Evolutionary conservation across 1,139 yeast species (phyloP), one percentile per base, ranked within the genome.

Genomic region (Suhomyces choctaworum): DNA sequence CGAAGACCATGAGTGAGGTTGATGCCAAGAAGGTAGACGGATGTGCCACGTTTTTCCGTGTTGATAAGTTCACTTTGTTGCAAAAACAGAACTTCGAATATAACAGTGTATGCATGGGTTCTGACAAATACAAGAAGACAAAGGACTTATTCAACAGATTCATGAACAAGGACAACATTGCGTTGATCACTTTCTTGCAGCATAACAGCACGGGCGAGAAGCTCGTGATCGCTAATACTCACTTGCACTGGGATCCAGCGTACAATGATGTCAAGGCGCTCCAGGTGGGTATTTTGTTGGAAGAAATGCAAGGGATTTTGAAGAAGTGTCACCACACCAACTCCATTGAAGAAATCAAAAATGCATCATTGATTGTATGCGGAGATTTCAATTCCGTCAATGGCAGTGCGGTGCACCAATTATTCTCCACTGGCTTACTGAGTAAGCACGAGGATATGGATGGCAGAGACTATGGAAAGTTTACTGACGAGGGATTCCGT

Each of bases 231-330:
- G 89, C 85, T 3, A 92, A 90, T 52, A 90, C 98, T 0, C 99
- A 94, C 71, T 78, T 92, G 60, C 97, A 90, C 60, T 94, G 98
- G 97, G 97, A 92, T 65, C 98, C 98, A 7, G 89, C 88, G 31
- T 87, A 81, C 58, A 87, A 88, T 57, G 99, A 94, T 65, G 99
- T 94, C 41, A 94, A 94, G 62, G 79, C 97, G 7, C 83, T 94
- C 62, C 98, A 94, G 68, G 92, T 87, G 37, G 97, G 96, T 31
- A 82, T 92, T 30, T 68, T 94, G 46, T 67, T 94, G 56, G 97
- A 92, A 55, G 96, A 92, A 60, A 64, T 92, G 52, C 94, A 88
- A 55, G 65, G 64, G 2, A 60, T 82, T 27, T 62, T 78, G 34
- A 76, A 76, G 53, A 80, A 76, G 50, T 61, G 56, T 45, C 70